Conservation (phyloP, 495 filamentous ascomycete genomes). For the Aspergillus funiculosus region DNA sequence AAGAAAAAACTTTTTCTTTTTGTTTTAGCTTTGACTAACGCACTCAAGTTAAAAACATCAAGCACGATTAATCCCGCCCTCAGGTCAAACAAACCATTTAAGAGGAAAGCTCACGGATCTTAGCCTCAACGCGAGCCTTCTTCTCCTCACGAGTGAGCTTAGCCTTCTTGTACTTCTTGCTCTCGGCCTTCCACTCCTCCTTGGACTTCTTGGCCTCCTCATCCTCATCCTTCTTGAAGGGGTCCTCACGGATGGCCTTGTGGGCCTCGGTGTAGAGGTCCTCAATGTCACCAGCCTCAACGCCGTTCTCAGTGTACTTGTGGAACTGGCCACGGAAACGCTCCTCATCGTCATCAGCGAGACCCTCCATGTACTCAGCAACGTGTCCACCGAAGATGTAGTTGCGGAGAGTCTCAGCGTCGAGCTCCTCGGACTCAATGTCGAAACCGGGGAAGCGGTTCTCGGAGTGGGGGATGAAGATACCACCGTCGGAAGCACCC, state of each 20-base stretch:
- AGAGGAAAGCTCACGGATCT: conserved; percentile 63
- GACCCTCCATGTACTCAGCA: conserved; percentile 99
- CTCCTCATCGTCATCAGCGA: conserved; percentile 99
- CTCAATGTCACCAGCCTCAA: conserved; percentile 96
- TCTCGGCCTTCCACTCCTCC: conserved; percentile 95
- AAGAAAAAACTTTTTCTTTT: conserved; percentile 20
- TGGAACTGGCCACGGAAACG: conserved; percentile 97
- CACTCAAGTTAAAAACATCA: conserved; percentile 22
- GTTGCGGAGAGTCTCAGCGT: conserved; percentile 92
- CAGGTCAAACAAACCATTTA: conserved; percentile 25
- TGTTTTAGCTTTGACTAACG: conserved; percentile 23
- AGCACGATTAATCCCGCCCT: conserved; percentile 20
- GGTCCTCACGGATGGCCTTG: conserved; percentile 95
- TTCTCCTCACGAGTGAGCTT: conserved; percentile 80
- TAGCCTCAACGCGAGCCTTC: conserved; percentile 72
- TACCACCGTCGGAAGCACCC: conserved; percentile 96
- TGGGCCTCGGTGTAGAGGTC: conserved; percentile 93
- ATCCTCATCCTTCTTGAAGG: conserved; percentile 86
- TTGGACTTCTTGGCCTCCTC: conserved; percentile 82
- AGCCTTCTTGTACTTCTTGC: conserved; percentile 70
- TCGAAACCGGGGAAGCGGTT: conserved; percentile 99
- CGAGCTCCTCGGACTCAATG: conserved; percentile 93
- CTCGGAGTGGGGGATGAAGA: conserved; percentile 96
- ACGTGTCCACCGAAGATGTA: conserved; percentile 99
- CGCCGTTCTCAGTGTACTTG: conserved; percentile 92